phyloP scores from a whole-genome alignment of 2,329 filamentous ascomycete species.

The Westerdykella ornata region DNA sequence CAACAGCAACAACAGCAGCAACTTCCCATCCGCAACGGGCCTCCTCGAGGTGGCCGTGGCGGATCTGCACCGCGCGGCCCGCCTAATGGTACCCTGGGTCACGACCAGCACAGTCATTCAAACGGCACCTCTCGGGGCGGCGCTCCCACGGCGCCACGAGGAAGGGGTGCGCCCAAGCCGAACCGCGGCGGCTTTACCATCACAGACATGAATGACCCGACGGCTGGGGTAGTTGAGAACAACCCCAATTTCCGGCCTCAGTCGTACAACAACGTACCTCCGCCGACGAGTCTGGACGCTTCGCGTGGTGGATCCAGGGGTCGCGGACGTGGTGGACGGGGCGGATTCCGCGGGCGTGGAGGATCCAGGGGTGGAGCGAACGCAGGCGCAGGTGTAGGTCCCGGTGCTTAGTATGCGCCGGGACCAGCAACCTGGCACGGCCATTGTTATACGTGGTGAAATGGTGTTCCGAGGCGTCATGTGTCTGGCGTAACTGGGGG shows the following conservation, averaged over 20 bases:
- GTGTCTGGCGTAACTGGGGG: too few relatives aligned
- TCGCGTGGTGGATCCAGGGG: slow-evolving; percentile 17
- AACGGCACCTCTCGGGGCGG: slow-evolving; percentile 26
- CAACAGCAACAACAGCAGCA: slow-evolving; percentile 29
- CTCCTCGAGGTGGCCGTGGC: slow-evolving; percentile 36
- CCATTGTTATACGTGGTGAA: too few relatives aligned
- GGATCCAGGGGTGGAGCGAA: slow-evolving; percentile 20
- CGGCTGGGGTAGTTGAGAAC: slow-evolving; percentile 48
- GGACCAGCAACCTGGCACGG: too few relatives aligned
- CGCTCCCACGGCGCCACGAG: slow-evolving; percentile 33
- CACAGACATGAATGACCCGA: slow-evolving; percentile 46
- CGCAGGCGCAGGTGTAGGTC: neutral
- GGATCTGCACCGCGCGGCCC: slow-evolving; percentile 34
- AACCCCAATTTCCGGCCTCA: slow-evolving; percentile 53
- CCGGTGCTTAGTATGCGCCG: neutral
- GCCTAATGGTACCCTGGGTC: slow-evolving; percentile 17
- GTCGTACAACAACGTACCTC: slow-evolving; percentile 35
- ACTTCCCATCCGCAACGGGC: slow-evolving; percentile 36
- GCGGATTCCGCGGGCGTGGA: slow-evolving; percentile 27
- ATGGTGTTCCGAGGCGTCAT: too few relatives aligned
- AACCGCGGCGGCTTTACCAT: slow-evolving; percentile 42
- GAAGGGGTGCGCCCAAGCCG: slow-evolving; percentile 33
- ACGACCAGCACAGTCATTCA: slow-evolving; percentile 20
- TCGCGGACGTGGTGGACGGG: slow-evolving; percentile 28
- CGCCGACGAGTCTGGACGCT: slow-evolving; percentile 31